A percentile compares a stretch with the other conserved stretches of the same genome.
phyloP scores from a whole-genome alignment of 192 early-diverging fungal species.

The Dissophora globulifera region DNA sequence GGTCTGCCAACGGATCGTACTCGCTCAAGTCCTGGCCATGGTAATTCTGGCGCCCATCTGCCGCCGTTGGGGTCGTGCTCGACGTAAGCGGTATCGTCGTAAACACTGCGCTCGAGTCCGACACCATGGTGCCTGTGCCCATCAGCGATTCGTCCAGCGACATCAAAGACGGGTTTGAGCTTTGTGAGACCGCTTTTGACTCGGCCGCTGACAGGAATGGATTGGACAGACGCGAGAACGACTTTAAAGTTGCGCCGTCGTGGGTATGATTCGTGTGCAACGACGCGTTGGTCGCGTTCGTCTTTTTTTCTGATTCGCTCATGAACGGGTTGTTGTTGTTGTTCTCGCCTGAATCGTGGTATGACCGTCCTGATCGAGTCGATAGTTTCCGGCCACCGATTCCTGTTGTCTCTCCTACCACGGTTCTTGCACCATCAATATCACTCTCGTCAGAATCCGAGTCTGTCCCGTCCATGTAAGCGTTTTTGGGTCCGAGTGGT shows the following conservation, averaged over 20 bases:
- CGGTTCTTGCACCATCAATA: neutral
- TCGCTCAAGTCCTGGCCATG: too few species aligned
- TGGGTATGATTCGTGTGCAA: neutral
- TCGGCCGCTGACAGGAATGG: constrained; percentile 33
- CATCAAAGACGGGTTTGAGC: neutral
- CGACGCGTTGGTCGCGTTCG: too few species aligned
- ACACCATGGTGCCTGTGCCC: constrained; percentile 17
- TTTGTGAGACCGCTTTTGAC: neutral
- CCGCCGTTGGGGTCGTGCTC: too few species aligned
- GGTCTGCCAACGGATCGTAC: constrained; percentile 15
- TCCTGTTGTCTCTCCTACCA: neutral
- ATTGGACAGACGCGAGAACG: constrained; percentile 28
- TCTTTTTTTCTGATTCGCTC: constrained; percentile 19
- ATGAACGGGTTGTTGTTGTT: constrained; percentile 49
- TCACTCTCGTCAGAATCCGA: neutral
- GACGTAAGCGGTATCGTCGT: constrained; percentile 22
- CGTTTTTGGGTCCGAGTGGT: neutral
- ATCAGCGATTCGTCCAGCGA: neutral
- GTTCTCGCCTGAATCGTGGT: neutral
- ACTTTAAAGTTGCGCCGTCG: neutral
- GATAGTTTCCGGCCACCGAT: neutral
- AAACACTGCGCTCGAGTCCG: constrained; percentile 10
- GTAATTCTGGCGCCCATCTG: too few species aligned
- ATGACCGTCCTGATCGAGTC: neutral
- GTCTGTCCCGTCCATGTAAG: neutral